Base-by-base conservation (phyloP, 1,139 yeast genomes). In the Diutina catenulata region DNA sequence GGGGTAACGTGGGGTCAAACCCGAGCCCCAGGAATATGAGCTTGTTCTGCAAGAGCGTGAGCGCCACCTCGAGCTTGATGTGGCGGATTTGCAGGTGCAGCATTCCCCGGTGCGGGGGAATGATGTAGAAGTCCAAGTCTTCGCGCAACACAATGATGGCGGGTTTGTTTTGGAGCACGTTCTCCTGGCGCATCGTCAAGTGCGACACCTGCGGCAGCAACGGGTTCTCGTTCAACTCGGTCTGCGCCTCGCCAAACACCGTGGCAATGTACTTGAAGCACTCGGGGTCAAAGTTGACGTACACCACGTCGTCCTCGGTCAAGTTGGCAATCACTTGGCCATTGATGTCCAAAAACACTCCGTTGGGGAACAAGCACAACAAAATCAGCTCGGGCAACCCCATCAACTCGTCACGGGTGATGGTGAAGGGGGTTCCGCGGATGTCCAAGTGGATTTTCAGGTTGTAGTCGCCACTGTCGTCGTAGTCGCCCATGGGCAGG, bases 71-170 rank as follows among this genome's bases (percentile, higher is more conserved):
- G 36, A 72, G 54, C 55, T 88, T 88, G 43, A 88, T 62, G 35
- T 66, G 64, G 47, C 74, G 70, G 70, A 87, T 77, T 38, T 67
- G 65, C 22, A 68, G 75, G 57, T 58, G 39, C 55, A 50, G 36
- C 74, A 57, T 1, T 2, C 80, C 80, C 3, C 64, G 55, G 7
- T 60, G 56, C 2, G 88, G 86, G 0, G 96, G 94, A 21, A 91
- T 77, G 42, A 94, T 84, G 57, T 88, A 93, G 59, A 75, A 93
- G 55, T 93, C 98, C 47, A 93, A 67, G 55, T 93, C 98, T 56
- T 93, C 99, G 44, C 96, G 68, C 41, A 93, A 66, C 3, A 91
- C 96, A 42, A 93, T 87, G 36, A 93, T 80, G 0, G 95, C 86
- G 0, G 98, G 97, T 49, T 86, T 81, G 41, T 76, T 77, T 47